Percentiles rank a stretch among this genome's conserved stretches.
Conservation (phyloP, 2,329 filamentous ascomycete genomes). For the Cercospora nicotianae region DNA sequence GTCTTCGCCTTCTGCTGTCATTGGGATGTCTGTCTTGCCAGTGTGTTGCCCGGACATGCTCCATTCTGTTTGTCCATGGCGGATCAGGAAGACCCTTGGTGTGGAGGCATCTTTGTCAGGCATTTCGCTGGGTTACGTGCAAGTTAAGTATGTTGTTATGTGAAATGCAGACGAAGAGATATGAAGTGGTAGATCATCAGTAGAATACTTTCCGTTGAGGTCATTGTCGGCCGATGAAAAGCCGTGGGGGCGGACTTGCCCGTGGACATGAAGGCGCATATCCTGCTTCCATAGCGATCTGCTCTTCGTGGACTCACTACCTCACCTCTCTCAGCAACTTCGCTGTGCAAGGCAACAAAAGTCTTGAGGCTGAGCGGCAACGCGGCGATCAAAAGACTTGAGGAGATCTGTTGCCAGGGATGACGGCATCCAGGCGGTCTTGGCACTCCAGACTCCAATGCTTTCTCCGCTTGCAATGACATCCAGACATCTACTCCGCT, state of each 20-base stretch:
- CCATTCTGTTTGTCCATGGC: slow-evolving; percentile 96
- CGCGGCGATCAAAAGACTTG: neutral
- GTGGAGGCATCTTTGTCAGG: slow-evolving; percentile 48
- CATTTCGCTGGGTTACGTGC: slow-evolving; percentile 26
- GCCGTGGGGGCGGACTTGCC: slow-evolving; percentile 11
- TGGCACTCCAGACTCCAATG: slow-evolving; percentile 5
- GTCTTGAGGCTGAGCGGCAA: neutral
- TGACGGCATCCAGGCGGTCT: neutral
- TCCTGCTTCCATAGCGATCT: neutral
- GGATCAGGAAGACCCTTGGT: slow-evolving; percentile 76
- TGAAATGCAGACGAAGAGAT: neutral
- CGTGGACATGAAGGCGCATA: neutral
- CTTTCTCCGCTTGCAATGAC: slow-evolving; percentile 6
- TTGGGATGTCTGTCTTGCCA: slow-evolving; percentile 77
- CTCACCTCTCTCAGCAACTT: too few species aligned
- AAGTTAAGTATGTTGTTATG: neutral
- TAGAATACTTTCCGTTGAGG: slow-evolving; percentile 9
- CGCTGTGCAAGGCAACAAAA: too few species aligned
- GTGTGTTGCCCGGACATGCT: slow-evolving; percentile 80
- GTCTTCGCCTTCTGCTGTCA: slow-evolving; percentile 77
- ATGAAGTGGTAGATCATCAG: neutral
- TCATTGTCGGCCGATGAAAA: neutral
- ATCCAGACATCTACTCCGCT: neutral
- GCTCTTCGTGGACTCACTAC: neutral
- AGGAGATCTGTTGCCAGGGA: neutral